Evolutionary conservation across 2,329 filamentous ascomycete species (phyloP), one percentile per base, ranked within the genome.

Genomic region (Helicocarpus griseus): DNA sequence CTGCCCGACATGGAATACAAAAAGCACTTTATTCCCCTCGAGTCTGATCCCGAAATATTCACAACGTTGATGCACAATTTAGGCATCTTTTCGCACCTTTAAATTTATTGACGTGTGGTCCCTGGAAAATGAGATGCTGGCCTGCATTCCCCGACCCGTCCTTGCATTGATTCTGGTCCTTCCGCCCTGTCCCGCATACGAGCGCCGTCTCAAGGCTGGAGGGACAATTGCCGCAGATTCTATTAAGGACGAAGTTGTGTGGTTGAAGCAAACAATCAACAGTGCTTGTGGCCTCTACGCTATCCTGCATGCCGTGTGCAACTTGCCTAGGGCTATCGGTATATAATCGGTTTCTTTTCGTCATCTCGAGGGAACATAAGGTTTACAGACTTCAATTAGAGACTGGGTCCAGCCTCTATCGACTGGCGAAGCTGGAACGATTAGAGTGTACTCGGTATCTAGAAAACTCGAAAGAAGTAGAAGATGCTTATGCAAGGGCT

Each of bases 1-100:
- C n/a, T n/a, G n/a, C n/a, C n/a, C n/a, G n/a, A n/a, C n/a, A n/a
- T n/a, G n/a, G n/a, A n/a, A n/a, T n/a, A n/a, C n/a, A n/a, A n/a
- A n/a, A n/a, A n/a, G n/a, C n/a, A n/a, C n/a, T n/a, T n/a, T n/a
- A n/a, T 58, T 36, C 51, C 54, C 13, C 43, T 60, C 5, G 56
- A 55, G 49, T 57, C 57, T 11, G 51, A 59, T 50, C 55, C 57
- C 17, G 11, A 46, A 48, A 55, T 57, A 31, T 57, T 57, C 50
- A 57, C 55, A 3, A 13, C 47, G 17, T 35, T 59, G 36, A 55
- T 57, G 52, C 52, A 59, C 39, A 38, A 55, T 31, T 29, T 57
- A 36, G 57, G 56, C n/a, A n/a, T 6, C 49, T 51, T 52, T 33
- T 19, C 17, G 24, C 5, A 41, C 40, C 44, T 31, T 54, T 45